Percentiles rank a stretch among this genome's conserved stretches.
phyloP scores from a whole-genome alignment of 306 rosid genomes.

The Corylus avellana region DNA sequence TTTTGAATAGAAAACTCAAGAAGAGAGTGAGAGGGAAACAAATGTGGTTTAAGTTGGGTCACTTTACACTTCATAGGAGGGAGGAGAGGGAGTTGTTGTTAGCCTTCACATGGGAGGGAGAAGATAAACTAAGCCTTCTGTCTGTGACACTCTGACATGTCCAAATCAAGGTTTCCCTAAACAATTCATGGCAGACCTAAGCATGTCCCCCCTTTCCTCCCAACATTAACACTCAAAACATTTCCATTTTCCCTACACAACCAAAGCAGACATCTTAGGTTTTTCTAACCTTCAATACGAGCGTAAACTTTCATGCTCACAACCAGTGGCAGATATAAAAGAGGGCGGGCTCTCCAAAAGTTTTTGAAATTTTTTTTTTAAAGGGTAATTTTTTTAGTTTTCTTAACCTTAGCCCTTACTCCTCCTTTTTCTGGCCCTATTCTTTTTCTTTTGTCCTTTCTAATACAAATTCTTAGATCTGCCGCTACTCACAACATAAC shows the following conservation, averaged over 20 bases:
- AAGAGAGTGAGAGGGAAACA: constrained; percentile 30
- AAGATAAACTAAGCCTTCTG: constrained; percentile 38
- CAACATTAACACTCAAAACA: constrained; percentile 20
- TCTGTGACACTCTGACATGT: constrained; percentile 52
- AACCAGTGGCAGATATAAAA: too few relatives aligned
- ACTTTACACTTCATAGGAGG: constrained; percentile 54
- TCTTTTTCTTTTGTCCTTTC: too few relatives aligned
- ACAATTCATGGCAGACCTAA: constrained; percentile 51
- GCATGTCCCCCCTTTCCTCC: constrained; percentile 51
- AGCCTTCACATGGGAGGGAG: constrained; percentile 64
- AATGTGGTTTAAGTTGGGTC: constrained; percentile 33
- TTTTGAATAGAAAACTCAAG: constrained; percentile 31
- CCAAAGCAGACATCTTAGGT: background rate
- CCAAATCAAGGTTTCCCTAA: constrained; percentile 65
- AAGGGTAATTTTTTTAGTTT: too few relatives aligned
- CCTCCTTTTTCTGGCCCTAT: too few relatives aligned
- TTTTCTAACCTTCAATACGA: too few relatives aligned
- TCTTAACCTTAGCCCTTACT: too few relatives aligned
- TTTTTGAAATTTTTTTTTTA: too few relatives aligned
- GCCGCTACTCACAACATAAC: too few relatives aligned
- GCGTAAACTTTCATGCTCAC: too few relatives aligned
- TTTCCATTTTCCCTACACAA: constrained; percentile 39
- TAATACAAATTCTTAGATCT: too few relatives aligned
- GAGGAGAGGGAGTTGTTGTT: constrained; percentile 32
- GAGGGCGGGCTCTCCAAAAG: too few relatives aligned